phyloP scores from a whole-genome alignment of 2,329 filamentous ascomycete genomes.

The Amauroascus niger region DNA sequence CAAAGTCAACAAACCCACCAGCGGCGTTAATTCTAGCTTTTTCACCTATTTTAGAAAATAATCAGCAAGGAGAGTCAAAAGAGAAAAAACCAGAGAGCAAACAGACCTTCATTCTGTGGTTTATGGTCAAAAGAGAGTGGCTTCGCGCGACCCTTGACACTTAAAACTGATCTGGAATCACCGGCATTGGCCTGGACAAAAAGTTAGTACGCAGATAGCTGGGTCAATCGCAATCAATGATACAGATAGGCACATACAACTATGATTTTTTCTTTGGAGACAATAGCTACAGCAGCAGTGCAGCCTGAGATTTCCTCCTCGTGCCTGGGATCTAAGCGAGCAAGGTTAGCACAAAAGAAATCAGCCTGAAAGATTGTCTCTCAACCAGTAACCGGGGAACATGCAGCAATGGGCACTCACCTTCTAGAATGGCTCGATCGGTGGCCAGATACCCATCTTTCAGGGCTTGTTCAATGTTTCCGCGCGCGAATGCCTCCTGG shows the following conservation, averaged over 20 bases:
- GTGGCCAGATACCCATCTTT: conserved; percentile 97
- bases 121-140: conserved; percentile 99
- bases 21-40: conserved; percentile 93
- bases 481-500: conserved; percentile 84
- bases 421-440: conserved; percentile 88
- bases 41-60: conserved; percentile 55
- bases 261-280: conserved; percentile 87
- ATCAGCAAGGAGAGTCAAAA: background rate
- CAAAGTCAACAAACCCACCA: conserved; percentile 96
- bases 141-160: conserved; percentile 94
- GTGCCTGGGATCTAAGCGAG: conserved; percentile 71
- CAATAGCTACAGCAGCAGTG: conserved; percentile 83
- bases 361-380: background rate
- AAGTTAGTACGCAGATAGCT: background rate
- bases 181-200: conserved; percentile 75
- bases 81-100: background rate
- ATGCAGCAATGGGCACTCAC: conserved; percentile 46
- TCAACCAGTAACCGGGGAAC: background rate
- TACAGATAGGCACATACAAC: conserved; percentile 56
- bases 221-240: background rate
- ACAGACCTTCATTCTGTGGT: conserved; percentile 85
- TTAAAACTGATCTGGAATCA: conserved; percentile 88
- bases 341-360: conserved; percentile 18
- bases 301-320: conserved; percentile 97
- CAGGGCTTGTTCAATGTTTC: conserved; percentile 86